phyloP scores from a whole-genome alignment of 1,284 basidiomycete species.

The Marasmius oreades region DNA sequence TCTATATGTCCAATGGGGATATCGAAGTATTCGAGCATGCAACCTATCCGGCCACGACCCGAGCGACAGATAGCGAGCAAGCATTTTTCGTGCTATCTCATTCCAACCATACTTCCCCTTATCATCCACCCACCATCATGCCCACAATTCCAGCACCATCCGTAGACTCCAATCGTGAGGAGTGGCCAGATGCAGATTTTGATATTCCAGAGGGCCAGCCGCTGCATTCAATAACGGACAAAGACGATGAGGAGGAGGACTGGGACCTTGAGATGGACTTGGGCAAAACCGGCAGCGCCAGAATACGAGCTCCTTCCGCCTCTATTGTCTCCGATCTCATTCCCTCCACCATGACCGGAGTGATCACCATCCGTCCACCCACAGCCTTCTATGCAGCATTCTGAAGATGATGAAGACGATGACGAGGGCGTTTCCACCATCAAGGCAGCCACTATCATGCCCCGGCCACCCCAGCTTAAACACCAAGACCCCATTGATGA shows the following conservation, averaged over 20 bases:
- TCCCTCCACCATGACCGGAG: too few relatives aligned
- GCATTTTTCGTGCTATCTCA: constrained; percentile 80
- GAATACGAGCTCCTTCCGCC: too few relatives aligned
- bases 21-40: constrained; percentile 87
- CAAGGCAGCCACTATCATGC: constrained; percentile 49
- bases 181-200: constrained; percentile 82
- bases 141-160: constrained; percentile 57
- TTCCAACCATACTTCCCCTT: too few relatives aligned
- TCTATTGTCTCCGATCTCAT: too few relatives aligned
- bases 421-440: constrained; percentile 79
- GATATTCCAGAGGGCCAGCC: too few relatives aligned
- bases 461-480: constrained; percentile 37
- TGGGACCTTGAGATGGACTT: too few relatives aligned
- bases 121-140: constrained; percentile 36
- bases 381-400: too few relatives aligned
- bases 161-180: constrained; percentile 54
- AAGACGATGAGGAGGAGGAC: too few relatives aligned
- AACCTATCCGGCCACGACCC: constrained; percentile 83
- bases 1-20: constrained; percentile 92
- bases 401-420: constrained; percentile 66
- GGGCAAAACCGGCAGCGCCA: too few relatives aligned
- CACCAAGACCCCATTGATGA: too few relatives aligned
- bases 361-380: too few relatives aligned
- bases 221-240: too few relatives aligned
- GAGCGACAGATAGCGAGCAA: constrained; percentile 78